Evolutionary conservation across 352 stramenopile species (phyloP), one percentile per base, ranked within the genome.

Genomic region (Globisporangium cylindrosporum): DNA sequence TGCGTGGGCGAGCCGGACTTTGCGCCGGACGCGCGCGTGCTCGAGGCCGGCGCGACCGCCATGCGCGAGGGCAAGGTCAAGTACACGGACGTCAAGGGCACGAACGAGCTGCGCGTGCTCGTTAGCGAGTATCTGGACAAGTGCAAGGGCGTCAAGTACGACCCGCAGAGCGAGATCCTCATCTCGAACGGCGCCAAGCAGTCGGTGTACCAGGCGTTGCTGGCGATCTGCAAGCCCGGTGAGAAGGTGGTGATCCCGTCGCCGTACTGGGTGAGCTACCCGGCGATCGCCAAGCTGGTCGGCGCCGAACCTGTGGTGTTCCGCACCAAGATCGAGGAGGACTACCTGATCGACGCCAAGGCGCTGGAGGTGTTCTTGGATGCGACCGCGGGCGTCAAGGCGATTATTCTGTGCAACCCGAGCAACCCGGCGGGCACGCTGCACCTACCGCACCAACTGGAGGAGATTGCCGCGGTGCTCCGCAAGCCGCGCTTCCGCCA

Each of bases 1-100:
- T 98, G 94, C 71, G 96, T 99, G 0, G 96, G 97, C 59, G 96
- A 99, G 73, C 97, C 97, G 1, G 96, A 99, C 76, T 99, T 99
- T 76, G 65, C 86, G 8, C 96, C 96, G 8, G 92, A 93, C 9
- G 54, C 82, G 64, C 85, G 83, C 27, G 93, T 99, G 34, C 77
- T 99, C 29, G 81, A 96, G 24, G 96, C 96, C n/a, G 93, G 96
- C n/a, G 75, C 75, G 43, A 66, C 71, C 43, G 88, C 84, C 20
- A 76, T 93, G 57, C 62, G 78, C 32, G 61, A 88, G 25, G 94
- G 96, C 59, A 81, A 96, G 7, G 97, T 97, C 43, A 90, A 93
- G 67, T 99, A 99, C 84, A 99, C 96, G 25, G 94, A 97, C 41
- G 92, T 99, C 4, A 97, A 93, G 58, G 97, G 96, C 51, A 98